Evolutionary conservation across 306 rosid genomes (phyloP).

Genomic region (Sechiopsis laciniata): DNA sequence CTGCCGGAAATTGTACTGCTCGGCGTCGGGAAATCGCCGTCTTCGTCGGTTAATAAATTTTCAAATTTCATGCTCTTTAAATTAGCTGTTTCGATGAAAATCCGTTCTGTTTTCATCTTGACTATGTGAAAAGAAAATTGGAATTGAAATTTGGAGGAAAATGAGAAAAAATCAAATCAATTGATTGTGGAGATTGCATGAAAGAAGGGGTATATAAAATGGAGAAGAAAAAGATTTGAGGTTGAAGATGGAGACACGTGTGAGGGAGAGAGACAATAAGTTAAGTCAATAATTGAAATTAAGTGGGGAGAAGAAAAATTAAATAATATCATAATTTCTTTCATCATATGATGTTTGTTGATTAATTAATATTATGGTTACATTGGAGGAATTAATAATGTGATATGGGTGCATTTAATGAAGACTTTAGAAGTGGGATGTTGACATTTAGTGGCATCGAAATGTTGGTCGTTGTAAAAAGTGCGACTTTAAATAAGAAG

Average conservation of each 20-base stretch:
- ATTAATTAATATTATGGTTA: too few relatives aligned
- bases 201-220: not conserved
- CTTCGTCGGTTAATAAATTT: slow-evolving; percentile 32
- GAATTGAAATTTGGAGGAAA: not conserved
- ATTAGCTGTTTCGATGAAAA: not conserved
- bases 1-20: slow-evolving; percentile 52
- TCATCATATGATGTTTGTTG: too few relatives aligned
- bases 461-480: too few relatives aligned
- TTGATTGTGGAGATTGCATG: not conserved
- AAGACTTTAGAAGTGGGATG: too few relatives aligned
- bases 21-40: slow-evolving; percentile 29
- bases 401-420: too few relatives aligned
- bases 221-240: slow-evolving; percentile 12
- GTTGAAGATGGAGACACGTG: slow-evolving; percentile 37
- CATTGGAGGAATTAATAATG: too few relatives aligned
- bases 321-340: not conserved
- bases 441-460: too few relatives aligned
- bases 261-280: not conserved
- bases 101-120: not conserved
- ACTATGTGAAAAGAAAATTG: not conserved
- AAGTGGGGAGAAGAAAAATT: not conserved
- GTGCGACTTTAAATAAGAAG: too few relatives aligned
- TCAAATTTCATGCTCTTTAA: slow-evolving; percentile 17
- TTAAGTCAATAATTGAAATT: slow-evolving; percentile 17
- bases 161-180: not conserved